phyloP scores from a whole-genome alignment of 2,329 filamentous ascomycete genomes.

The Daldinia sp. region DNA sequence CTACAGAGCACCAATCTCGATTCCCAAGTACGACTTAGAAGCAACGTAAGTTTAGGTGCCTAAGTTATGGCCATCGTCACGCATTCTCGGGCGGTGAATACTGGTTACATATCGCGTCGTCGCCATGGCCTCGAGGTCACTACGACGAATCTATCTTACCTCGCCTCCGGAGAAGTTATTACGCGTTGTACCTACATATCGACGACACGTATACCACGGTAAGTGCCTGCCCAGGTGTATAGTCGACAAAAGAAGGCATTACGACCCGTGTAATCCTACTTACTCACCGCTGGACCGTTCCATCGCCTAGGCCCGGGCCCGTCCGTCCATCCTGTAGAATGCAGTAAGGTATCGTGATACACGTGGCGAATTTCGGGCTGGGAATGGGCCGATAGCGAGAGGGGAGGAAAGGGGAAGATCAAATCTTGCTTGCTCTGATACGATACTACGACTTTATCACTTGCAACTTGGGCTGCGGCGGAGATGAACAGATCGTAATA shows the following conservation, averaged over 20 bases:
- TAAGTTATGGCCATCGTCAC: not conserved
- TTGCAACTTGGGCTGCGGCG: not conserved
- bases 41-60: not conserved
- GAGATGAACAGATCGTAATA: slow-evolving; percentile 10
- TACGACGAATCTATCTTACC: not conserved
- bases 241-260: not conserved
- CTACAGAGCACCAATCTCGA: not conserved
- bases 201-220: slow-evolving; percentile 4
- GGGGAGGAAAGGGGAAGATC: not conserved
- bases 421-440: too few relatives aligned
- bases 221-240: too few relatives aligned
- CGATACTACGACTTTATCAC: not conserved
- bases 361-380: not conserved
- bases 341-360: not conserved
- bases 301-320: not conserved
- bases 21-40: not conserved
- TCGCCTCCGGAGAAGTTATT: not conserved
- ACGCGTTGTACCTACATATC: not conserved
- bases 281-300: too few relatives aligned
- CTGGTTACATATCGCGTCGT: not conserved
- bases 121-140: not conserved
- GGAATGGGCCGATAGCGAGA: not conserved
- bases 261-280: not conserved
- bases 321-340: not conserved
- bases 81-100: not conserved